Percentiles rank a stretch among this genome's conserved stretches.
Conservation (phyloP, 2,329 filamentous ascomycete genomes). For the Xylariales sp. region DNA sequence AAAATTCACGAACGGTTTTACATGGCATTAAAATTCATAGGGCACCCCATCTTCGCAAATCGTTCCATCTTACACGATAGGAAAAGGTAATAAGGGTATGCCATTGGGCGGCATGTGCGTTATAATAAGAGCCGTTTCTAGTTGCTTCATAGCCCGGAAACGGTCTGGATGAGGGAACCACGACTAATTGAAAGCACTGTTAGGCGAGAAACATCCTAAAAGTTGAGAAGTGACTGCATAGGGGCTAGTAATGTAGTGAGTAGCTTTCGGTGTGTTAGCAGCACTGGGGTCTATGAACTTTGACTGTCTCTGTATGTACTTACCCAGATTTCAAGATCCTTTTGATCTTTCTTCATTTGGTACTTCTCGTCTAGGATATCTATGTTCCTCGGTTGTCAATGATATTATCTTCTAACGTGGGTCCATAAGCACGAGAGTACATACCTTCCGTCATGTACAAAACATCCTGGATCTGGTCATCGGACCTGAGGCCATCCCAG, state of each 20-base stretch:
- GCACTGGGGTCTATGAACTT: not conserved
- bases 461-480: conserved; percentile 29
- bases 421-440: not conserved
- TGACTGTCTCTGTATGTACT: conserved; percentile 4
- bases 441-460: conserved; percentile 34
- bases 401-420: not conserved
- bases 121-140: not conserved
- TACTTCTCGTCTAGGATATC: conserved; percentile 36
- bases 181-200: not conserved
- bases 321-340: conserved; percentile 36
- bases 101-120: not conserved
- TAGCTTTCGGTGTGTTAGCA: conserved; percentile 23
- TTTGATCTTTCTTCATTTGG: conserved; percentile 29
- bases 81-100: not conserved
- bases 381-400: conserved; percentile 11
- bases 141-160: not conserved
- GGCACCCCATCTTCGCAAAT: not conserved
- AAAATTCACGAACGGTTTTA: too few relatives aligned
- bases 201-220: not conserved
- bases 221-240: conserved; percentile 32
- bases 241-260: conserved; percentile 36
- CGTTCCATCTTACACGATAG: not conserved
- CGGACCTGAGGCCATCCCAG: conserved; percentile 27
- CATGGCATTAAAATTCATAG: too few relatives aligned
- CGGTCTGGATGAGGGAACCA: not conserved